Conservation (phyloP, 2,329 filamentous ascomycete species). For the Claviceps pusilla region DNA sequence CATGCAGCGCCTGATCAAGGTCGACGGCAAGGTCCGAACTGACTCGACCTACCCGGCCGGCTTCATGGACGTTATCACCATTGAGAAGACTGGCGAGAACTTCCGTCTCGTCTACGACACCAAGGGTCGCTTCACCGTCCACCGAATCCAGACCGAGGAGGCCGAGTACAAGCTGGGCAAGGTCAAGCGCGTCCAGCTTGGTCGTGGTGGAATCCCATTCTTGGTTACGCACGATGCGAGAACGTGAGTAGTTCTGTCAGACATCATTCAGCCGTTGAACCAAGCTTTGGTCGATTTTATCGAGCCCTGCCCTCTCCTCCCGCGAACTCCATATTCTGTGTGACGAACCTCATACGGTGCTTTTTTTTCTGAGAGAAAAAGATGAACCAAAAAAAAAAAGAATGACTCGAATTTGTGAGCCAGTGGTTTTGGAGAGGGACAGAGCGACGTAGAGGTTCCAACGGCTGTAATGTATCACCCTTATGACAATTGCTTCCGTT, state of each 20-base stretch:
- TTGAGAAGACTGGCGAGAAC: slow-evolving; percentile 99
- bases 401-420: neutral
- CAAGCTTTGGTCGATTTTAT: slow-evolving; percentile 73
- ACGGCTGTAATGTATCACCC: slow-evolving; percentile 46
- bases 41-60: slow-evolving; percentile 93
- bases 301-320: slow-evolving; percentile 14
- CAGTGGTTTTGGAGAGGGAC: slow-evolving; percentile 8
- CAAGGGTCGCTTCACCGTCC: slow-evolving; percentile 99
- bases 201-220: slow-evolving; percentile 99
- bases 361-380: neutral
- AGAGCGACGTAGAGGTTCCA: slow-evolving; percentile 5
- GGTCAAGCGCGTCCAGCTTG: slow-evolving; percentile 98
- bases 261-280: slow-evolving; percentile 99
- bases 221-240: slow-evolving; percentile 99
- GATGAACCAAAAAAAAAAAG: neutral
- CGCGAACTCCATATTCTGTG: slow-evolving; percentile 6
- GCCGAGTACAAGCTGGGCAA: slow-evolving; percentile 99
- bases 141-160: slow-evolving; percentile 98
- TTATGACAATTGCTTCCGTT: slow-evolving; percentile 4
- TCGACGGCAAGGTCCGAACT: slow-evolving; percentile 98
- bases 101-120: slow-evolving; percentile 99
- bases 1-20: slow-evolving; percentile 99
- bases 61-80: slow-evolving; percentile 98
- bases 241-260: slow-evolving; percentile 87
- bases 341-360: neutral